These are phyloP conservation scores for Colletotrichum lentis DNA, from an alignment of 2,329 filamentous ascomycete genomes.

Conservation along the genomic window DNA sequence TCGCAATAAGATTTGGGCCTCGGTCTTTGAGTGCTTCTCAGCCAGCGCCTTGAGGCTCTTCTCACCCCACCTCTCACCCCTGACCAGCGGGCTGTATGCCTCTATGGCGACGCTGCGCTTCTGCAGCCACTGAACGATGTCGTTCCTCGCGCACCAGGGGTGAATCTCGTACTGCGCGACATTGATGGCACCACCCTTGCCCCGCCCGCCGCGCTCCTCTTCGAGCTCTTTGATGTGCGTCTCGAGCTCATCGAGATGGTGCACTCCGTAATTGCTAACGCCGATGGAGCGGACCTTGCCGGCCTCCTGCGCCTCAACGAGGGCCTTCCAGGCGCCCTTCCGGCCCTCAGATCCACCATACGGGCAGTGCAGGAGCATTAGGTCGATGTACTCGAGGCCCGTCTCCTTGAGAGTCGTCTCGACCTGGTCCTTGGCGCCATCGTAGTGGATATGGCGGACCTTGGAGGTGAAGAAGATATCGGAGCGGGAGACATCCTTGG, in stretches of 20 bases:
- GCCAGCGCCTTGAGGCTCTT: constrained; percentile 69
- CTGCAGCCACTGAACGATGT: constrained; percentile 81
- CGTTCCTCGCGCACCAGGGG: constrained; percentile 82
- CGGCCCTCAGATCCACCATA: constrained; percentile 64
- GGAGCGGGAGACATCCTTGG: constrained; percentile 54
- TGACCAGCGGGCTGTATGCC: constrained; percentile 68
- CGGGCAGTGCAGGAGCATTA: constrained; percentile 70
- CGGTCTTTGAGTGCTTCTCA: constrained; percentile 75
- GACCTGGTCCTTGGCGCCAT: constrained; percentile 70
- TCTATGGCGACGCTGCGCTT: constrained; percentile 69
- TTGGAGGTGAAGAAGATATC: constrained; percentile 67
- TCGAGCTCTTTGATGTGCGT: constrained; percentile 68
- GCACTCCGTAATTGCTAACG: constrained; percentile 71
- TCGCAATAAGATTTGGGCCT: constrained; percentile 79
- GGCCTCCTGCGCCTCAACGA: constrained; percentile 69
- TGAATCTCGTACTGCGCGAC: constrained; percentile 92
- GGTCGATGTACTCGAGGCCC: constrained; percentile 71
- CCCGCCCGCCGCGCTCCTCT: constrained; percentile 65
- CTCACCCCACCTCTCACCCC: constrained; percentile 76
- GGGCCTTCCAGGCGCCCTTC: constrained; percentile 68
- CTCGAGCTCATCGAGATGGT: constrained; percentile 69
- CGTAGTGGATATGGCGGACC: constrained; percentile 62
- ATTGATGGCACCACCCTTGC: constrained; percentile 75
- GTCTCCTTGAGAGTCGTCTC: constrained; percentile 68
- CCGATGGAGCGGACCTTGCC: constrained; percentile 69